phyloP scores from a whole-genome alignment of 192 early-diverging fungal genomes.

The Paraglomus occultum region DNA sequence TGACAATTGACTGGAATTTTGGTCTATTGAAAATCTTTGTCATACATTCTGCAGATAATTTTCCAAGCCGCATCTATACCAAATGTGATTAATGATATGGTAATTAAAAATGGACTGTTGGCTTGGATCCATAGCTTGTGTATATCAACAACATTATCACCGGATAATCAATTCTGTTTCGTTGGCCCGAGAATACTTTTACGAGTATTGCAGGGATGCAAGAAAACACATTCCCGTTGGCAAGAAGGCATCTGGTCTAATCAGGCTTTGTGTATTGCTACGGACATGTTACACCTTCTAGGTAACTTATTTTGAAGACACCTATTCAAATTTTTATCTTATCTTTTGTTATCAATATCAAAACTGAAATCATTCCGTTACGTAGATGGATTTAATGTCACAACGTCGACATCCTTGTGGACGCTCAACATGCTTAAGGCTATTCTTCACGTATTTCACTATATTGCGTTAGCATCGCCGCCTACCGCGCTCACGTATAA shows the following conservation, averaged over 20 bases:
- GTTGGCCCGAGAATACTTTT: conserved; percentile 39
- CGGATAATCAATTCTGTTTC: conserved; percentile 35
- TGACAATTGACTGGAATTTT: conserved; percentile 4
- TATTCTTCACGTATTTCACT: conserved; percentile 15
- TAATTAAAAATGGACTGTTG: conserved; percentile 60
- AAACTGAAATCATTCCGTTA: not conserved
- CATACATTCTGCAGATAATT: conserved; percentile 45
- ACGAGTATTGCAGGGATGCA: conserved; percentile 36
- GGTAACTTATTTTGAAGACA: conserved; percentile 26
- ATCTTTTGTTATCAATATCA: not conserved
- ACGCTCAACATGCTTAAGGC: conserved; percentile 10
- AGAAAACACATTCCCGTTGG: conserved; percentile 34
- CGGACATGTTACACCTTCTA: conserved; percentile 33
- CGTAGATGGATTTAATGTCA: not conserved
- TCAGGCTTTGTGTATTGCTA: conserved; percentile 36
- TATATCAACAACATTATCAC: not conserved
- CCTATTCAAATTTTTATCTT: not conserved
- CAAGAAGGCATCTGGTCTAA: conserved; percentile 38
- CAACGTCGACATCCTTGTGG: conserved; percentile 9
- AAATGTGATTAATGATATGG: conserved; percentile 51
- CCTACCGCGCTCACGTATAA: not conserved
- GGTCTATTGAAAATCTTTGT: not conserved
- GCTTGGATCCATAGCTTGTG: conserved; percentile 50
- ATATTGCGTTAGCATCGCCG: conserved; percentile 17
- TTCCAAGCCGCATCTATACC: conserved; percentile 55